Evolutionary conservation across 305 asterid genomes (phyloP).

Genomic region (Plantago coronopus): DNA sequence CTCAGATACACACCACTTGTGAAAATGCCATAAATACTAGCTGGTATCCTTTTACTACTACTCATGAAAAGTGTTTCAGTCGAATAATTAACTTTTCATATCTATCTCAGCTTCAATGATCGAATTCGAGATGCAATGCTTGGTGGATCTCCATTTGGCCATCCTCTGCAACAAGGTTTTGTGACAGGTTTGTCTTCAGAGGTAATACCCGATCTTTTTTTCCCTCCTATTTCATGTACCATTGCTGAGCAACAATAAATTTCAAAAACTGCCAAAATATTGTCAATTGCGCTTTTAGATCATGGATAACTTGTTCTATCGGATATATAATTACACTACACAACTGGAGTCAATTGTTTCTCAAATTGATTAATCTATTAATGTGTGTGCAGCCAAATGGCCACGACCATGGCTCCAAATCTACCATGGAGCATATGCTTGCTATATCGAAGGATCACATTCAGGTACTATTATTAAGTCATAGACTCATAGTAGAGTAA

Average conservation of each 20-base stretch:
- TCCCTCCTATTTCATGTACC: conserved; percentile 5
- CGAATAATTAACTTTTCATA: conserved; percentile 17
- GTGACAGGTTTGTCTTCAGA: conserved; percentile 78
- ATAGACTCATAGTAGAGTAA: not conserved
- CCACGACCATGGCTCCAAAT: conserved; percentile 68
- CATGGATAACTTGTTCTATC: not conserved
- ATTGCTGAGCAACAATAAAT: not conserved
- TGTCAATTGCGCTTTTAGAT: not conserved
- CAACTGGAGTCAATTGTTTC: not conserved
- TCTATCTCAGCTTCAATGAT: conserved; percentile 79
- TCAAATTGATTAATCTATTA: not conserved
- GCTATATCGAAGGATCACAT: conserved; percentile 81
- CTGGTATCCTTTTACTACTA: not conserved
- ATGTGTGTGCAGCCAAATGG: conserved; percentile 65
- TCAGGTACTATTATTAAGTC: conserved; percentile 48
- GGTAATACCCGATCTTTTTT: conserved; percentile 44
- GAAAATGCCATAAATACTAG: not conserved
- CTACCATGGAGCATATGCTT: conserved; percentile 53
- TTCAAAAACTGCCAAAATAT: not conserved
- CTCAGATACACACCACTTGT: not conserved
- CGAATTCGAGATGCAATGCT: conserved; percentile 91
- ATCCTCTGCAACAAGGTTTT: conserved; percentile 94
- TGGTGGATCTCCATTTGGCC: conserved; percentile 99
- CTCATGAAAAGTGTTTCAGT: conserved; percentile 6
- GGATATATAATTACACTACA: conserved; percentile 1